Percentiles rank a stretch among this genome's conserved stretches.
Conservation (phyloP, 1,284 basidiomycete genomes). For the Ustilago xerochloae region DNA sequence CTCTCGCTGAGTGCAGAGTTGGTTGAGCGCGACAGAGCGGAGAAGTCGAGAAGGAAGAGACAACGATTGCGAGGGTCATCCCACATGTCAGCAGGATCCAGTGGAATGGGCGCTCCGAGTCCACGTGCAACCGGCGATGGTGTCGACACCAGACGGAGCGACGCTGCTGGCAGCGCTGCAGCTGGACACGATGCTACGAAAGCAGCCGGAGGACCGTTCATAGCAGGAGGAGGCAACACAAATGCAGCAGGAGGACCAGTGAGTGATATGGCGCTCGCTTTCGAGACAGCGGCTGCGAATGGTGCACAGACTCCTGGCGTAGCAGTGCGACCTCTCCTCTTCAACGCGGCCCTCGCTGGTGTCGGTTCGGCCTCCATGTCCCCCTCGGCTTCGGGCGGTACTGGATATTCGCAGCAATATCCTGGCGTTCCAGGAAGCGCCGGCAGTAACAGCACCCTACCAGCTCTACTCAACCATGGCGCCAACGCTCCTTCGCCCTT, state of each 20-base stretch:
- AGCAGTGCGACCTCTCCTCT: constrained; percentile 9
- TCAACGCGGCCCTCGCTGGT: constrained; percentile 10
- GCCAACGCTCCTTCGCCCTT: constrained; percentile 15
- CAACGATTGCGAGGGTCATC: constrained; percentile 41
- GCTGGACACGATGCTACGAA: constrained; percentile 14
- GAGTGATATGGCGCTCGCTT: constrained; percentile 49
- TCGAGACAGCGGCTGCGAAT: constrained; percentile 33
- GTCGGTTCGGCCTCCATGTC: constrained; percentile 4
- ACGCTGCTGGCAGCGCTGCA: not conserved
- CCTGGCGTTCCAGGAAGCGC: constrained; percentile 1
- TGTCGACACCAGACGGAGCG: constrained; percentile 12
- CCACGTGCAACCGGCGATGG: constrained; percentile 16
- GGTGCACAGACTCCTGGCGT: constrained; percentile 30
- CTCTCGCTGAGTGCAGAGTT: constrained; percentile 48
- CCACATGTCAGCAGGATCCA: constrained; percentile 33
- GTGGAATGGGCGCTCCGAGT: constrained; percentile 15
- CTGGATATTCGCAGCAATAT: constrained; percentile 7
- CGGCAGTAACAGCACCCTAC: not conserved
- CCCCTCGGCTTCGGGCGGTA: constrained; percentile 3
- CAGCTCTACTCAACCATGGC: constrained; percentile 15
- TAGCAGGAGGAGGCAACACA: constrained; percentile 1
- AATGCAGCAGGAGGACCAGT: constrained; percentile 8
- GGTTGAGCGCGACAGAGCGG: constrained; percentile 41
- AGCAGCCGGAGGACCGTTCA: not conserved
- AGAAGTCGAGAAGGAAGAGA: constrained; percentile 43